Evolutionary conservation across 371 early-diverging fungal genomes (phyloP), one percentile per base, ranked within the genome.

Genomic region (Funneliformis caledonium): DNA sequence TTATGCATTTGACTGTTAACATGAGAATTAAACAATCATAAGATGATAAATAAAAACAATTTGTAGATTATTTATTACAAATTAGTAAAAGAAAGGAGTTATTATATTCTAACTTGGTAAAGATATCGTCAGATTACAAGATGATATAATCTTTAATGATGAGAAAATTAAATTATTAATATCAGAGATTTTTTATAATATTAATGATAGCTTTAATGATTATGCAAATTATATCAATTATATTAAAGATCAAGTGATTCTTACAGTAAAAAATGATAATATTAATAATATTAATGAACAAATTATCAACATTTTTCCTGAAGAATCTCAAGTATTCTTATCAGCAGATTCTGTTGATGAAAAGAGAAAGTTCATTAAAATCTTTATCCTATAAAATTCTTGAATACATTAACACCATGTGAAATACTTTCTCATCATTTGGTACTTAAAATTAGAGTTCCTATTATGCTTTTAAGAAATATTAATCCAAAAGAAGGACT

Each of bases 381-480:
- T 69, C 43, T 69, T 69, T 69, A 69, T 12, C 11, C 26, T 47
- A 37, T 69, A 37, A 83, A 84, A 60, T 82, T 78, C 56, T 70
- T 83, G 33, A 84, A 83, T 65, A 48, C 81, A 11, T 45, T 76
- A 19, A 37, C 73, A 4, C 47, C 80, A 4, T 72, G 76, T 14
- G 80, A 82, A 11, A 64, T 86, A 6, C 83, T 84, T 61, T 83
- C 84, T 12, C 81, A 81, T 62, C 3, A 69, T 14, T 22, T 86
- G 4, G 14, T 37, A 16, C 76, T 85, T 31, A 85, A 85, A 37
- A 48, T 82, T 31, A 81, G 84, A 2, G 73, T 61, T 11, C 86
- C 85, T 37, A 81, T 87, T 45, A 84, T 84, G 67, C 68, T 45
- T 12, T 65, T 82, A 84, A 85, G 80, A 83, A 85, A 84, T 56